Percentiles rank a stretch among this genome's conserved stretches.
These are phyloP conservation scores for Cryphonectria japonica DNA, from an alignment of 2,329 filamentous ascomycete species.

Conservation along the genomic window DNA sequence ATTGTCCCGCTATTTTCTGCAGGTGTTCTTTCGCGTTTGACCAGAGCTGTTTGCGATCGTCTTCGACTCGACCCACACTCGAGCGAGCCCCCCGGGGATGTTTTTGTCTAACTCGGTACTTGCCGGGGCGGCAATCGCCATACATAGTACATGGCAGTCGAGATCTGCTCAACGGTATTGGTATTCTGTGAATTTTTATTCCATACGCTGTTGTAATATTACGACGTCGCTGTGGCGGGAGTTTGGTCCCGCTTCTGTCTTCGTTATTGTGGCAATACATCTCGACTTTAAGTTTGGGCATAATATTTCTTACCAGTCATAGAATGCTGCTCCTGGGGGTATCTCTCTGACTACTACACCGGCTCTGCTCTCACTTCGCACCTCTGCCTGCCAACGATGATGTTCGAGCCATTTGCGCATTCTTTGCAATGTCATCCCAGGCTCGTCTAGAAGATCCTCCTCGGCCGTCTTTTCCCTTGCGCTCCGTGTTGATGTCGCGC, in stretches of 20 bases:
- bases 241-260: too few species aligned
- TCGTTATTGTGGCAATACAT: not conserved
- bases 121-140: not conserved
- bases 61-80: not conserved
- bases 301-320: not conserved
- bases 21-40: not conserved
- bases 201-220: not conserved
- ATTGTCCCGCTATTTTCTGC: not conserved
- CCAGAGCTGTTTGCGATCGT: not conserved
- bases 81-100: not conserved
- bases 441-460: slow-evolving; percentile 56
- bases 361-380: slow-evolving; percentile 47
- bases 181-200: not conserved
- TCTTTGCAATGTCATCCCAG: slow-evolving; percentile 60
- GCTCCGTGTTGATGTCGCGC: slow-evolving; percentile 69
- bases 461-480: slow-evolving; percentile 60
- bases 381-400: slow-evolving; percentile 61
- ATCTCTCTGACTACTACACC: slow-evolving; percentile 1
- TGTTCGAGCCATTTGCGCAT: slow-evolving; percentile 58
- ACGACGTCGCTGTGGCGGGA: not conserved
- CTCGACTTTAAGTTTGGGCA: not conserved
- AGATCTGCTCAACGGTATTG: not conserved
- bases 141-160: not conserved
- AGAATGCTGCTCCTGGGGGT: slow-evolving; percentile 4
- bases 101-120: slow-evolving; percentile 3